Percentiles rank a stretch among this genome's conserved stretches.
Evolutionary conservation across 2,329 filamentous ascomycete species (phyloP).

Genomic region (Ampelomyces quisqualis): DNA sequence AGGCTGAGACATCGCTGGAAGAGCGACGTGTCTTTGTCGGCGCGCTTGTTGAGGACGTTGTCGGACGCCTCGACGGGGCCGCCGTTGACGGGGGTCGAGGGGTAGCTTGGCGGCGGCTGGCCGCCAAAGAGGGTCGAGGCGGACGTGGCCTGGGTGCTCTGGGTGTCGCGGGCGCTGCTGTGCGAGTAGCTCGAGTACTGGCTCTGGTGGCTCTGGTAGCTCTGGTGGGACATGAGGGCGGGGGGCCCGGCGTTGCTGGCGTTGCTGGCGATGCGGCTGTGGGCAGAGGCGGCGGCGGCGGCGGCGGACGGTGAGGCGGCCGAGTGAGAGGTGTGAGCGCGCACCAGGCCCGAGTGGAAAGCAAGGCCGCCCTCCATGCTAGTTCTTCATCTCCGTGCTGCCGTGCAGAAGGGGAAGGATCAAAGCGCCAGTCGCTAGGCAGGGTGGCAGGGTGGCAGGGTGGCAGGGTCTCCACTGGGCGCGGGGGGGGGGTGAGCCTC

Average conservation of each 20-base stretch:
- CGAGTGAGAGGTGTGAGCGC: slow-evolving; percentile 8
- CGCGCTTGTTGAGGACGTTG: slow-evolving; percentile 97
- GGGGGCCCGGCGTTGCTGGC: slow-evolving; percentile 38
- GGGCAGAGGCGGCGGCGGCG: slow-evolving; percentile 23
- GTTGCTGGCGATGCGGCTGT: slow-evolving; percentile 31
- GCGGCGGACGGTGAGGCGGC: slow-evolving; percentile 18
- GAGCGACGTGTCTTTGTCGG: slow-evolving; percentile 85
- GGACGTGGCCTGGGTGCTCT: slow-evolving; percentile 50
- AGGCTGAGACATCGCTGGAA: slow-evolving; percentile 93
- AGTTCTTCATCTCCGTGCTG: slow-evolving; percentile 8
- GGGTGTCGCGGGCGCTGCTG: slow-evolving; percentile 49
- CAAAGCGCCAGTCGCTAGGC: slow-evolving; percentile 5
- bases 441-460: background rate
- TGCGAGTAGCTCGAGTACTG: slow-evolving; percentile 52
- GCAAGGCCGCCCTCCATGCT: slow-evolving; percentile 14
- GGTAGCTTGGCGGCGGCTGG: slow-evolving; percentile 36
- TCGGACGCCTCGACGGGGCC: slow-evolving; percentile 73
- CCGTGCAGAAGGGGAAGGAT: slow-evolving; percentile 4
- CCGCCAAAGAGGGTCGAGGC: slow-evolving; percentile 48
- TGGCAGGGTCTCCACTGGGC: background rate
- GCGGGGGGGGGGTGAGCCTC: background rate
- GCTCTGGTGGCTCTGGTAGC: slow-evolving; percentile 50
- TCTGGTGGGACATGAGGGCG: slow-evolving; percentile 48
- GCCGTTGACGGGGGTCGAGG: slow-evolving; percentile 48
- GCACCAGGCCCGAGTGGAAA: slow-evolving; percentile 30